phyloP scores from a whole-genome alignment of 2,329 filamentous ascomycete species.

The Beauveria varroae region DNA sequence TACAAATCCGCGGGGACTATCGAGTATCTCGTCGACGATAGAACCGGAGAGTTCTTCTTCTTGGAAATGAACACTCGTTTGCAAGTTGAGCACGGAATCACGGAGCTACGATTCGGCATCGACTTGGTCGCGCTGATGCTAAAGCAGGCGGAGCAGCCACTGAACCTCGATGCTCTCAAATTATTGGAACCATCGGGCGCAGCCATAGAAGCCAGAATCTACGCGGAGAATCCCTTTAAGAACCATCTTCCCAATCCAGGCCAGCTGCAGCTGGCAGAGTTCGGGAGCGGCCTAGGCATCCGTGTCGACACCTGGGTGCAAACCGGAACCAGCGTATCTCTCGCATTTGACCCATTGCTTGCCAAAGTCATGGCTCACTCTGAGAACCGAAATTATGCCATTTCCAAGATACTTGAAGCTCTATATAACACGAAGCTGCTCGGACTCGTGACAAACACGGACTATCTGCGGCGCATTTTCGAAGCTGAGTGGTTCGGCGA shows the following conservation, averaged over 20 bases:
- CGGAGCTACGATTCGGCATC: constrained; percentile 67
- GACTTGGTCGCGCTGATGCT: constrained; percentile 57
- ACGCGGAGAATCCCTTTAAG: constrained; percentile 46
- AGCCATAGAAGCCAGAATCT: constrained; percentile 33
- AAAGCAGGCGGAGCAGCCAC: constrained; percentile 22
- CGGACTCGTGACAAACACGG: constrained; percentile 46
- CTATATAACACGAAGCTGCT: constrained; percentile 38
- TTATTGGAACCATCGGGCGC: constrained; percentile 19
- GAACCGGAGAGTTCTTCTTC: constrained; percentile 30
- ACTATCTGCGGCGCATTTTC: constrained; percentile 46
- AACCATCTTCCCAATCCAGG: constrained; percentile 54
- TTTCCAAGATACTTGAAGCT: constrained; percentile 34
- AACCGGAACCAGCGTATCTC: constrained; percentile 47
- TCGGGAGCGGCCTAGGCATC: constrained; percentile 38
- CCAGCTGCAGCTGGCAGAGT: constrained; percentile 47
- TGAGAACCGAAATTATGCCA: constrained; percentile 27
- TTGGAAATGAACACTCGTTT: constrained; percentile 38
- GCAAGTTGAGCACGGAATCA: constrained; percentile 43
- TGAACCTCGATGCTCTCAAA: background rate
- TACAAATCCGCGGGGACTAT: constrained; percentile 33
- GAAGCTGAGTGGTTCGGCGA: constrained; percentile 33
- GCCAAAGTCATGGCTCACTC: constrained; percentile 52
- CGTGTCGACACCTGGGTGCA: constrained; percentile 59
- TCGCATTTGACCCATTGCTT: constrained; percentile 50
- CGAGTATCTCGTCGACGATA: constrained; percentile 30